A percentile compares a stretch with the other conserved stretches of the same genome.
These are phyloP conservation scores for Microbotryum silenes-acaulis DNA, from an alignment of 1,284 basidiomycete species.

Conservation along the genomic window DNA sequence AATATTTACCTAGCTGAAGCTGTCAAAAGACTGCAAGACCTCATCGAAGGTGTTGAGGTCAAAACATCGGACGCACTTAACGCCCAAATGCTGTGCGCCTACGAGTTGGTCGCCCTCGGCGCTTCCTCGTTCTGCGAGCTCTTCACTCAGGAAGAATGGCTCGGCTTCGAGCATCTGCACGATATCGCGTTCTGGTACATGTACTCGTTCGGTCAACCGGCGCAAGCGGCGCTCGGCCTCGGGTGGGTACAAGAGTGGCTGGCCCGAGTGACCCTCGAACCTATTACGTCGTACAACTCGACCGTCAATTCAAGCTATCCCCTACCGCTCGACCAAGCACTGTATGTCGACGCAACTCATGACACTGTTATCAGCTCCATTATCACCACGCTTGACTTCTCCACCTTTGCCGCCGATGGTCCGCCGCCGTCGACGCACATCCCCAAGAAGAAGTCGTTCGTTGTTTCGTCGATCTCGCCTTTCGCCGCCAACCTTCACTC, in stretches of 20 bases:
- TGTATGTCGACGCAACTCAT: slow-evolving; percentile 54
- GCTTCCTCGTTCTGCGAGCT: slow-evolving; percentile 49
- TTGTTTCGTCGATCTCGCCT: slow-evolving; percentile 47
- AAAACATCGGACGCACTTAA: slow-evolving; percentile 57
- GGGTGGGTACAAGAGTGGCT: slow-evolving; percentile 41
- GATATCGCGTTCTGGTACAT: slow-evolving; percentile 45
- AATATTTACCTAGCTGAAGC: slow-evolving; percentile 62
- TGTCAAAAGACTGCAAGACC: slow-evolving; percentile 52
- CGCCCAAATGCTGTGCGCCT: slow-evolving; percentile 49
- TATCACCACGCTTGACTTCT: slow-evolving; percentile 55
- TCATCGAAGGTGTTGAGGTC: slow-evolving; percentile 56
- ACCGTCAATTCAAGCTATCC: slow-evolving; percentile 43
- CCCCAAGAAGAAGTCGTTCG: slow-evolving; percentile 50
- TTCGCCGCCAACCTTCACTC: slow-evolving; percentile 55
- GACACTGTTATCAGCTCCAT: slow-evolving; percentile 41
- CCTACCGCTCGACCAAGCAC: slow-evolving; percentile 53
- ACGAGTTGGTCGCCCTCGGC: slow-evolving; percentile 51
- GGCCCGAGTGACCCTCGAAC: slow-evolving; percentile 49
- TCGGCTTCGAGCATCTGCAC: slow-evolving; percentile 52
- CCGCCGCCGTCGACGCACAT: slow-evolving; percentile 67
- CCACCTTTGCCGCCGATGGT: slow-evolving; percentile 58
- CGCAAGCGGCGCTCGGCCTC: slow-evolving; percentile 42
- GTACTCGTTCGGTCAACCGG: slow-evolving; percentile 39
- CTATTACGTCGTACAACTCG: slow-evolving; percentile 51
- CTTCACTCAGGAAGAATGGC: slow-evolving; percentile 61